These are phyloP conservation scores for Parachaetomium inaequale DNA, from an alignment of 495 filamentous ascomycete species.

Conservation along the genomic window DNA sequence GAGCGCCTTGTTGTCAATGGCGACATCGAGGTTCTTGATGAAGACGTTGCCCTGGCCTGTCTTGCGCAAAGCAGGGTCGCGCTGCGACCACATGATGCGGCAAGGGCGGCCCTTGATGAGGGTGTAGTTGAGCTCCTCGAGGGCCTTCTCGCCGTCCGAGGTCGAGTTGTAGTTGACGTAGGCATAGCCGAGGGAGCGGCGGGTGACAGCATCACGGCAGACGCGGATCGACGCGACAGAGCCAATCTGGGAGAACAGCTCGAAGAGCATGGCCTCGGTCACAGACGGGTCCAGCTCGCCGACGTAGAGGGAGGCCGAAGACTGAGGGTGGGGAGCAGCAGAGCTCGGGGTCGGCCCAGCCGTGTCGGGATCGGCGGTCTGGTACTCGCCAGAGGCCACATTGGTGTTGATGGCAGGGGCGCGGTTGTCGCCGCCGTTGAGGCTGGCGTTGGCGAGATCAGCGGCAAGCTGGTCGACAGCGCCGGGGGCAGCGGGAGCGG, in stretches of 20 bases:
- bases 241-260: constrained; percentile 99
- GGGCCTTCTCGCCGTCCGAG: constrained; percentile 90
- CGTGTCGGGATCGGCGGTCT: constrained; percentile 53
- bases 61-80: constrained; percentile 98
- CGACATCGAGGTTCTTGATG: constrained; percentile 99
- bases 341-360: constrained; percentile 69
- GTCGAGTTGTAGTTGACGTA: constrained; percentile 99
- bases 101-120: constrained; percentile 97
- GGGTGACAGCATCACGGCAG: constrained; percentile 97
- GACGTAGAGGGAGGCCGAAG: constrained; percentile 96
- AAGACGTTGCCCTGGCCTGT: constrained; percentile 99
- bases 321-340: constrained; percentile 67
- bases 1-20: constrained; percentile 99
- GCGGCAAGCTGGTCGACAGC: constrained; percentile 69
- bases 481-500: constrained; percentile 56
- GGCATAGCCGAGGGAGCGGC: constrained; percentile 97
- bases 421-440: constrained; percentile 61
- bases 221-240: constrained; percentile 99
- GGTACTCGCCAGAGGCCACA: constrained; percentile 47
- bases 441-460: constrained; percentile 57
- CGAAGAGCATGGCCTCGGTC: constrained; percentile 99
- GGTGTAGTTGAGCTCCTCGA: constrained; percentile 99
- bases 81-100: constrained; percentile 99
- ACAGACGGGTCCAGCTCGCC: constrained; percentile 96
- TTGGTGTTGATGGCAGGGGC: constrained; percentile 65